These are phyloP conservation scores for Boletus rubescentipes DNA, from an alignment of 768 basidiomycete species.

Conservation along the genomic window DNA sequence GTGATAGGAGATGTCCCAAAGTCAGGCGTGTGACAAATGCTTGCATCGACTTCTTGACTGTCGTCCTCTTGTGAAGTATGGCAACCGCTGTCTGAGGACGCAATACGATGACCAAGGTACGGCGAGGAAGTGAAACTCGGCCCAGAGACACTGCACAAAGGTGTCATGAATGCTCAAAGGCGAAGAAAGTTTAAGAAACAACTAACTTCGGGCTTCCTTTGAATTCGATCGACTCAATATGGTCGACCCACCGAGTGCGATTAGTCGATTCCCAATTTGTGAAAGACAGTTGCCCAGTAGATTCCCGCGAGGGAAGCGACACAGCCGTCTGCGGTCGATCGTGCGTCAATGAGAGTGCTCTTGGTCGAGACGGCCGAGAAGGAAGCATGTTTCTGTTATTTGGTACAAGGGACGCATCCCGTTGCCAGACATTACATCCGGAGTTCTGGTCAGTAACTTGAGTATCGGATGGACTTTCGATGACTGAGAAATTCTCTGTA, in stretches of 20 bases:
- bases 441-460: neutral
- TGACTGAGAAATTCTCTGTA: neutral
- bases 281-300: constrained; percentile 29
- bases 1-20: constrained; percentile 50
- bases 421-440: constrained; percentile 17
- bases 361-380: constrained; percentile 23
- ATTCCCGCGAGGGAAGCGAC: constrained; percentile 26
- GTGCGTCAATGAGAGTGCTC: constrained; percentile 32
- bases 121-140: constrained; percentile 12
- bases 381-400: constrained; percentile 1
- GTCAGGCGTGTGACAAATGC: constrained; percentile 43
- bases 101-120: constrained; percentile 9
- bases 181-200: neutral
- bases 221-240: constrained; percentile 12
- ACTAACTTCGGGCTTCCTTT: constrained; percentile 16
- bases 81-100: constrained; percentile 20
- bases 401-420: neutral
- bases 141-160: constrained; percentile 11
- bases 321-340: constrained; percentile 16
- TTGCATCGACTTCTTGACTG: constrained; percentile 37
- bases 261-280: constrained; percentile 27
- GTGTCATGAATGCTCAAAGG: constrained; percentile 4
- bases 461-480: neutral
- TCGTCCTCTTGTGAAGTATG: constrained; percentile 20
- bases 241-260: constrained; percentile 22